Evolutionary conservation across 1,284 basidiomycete species (phyloP).

Genomic region (Cryptococcus hybrid): DNA sequence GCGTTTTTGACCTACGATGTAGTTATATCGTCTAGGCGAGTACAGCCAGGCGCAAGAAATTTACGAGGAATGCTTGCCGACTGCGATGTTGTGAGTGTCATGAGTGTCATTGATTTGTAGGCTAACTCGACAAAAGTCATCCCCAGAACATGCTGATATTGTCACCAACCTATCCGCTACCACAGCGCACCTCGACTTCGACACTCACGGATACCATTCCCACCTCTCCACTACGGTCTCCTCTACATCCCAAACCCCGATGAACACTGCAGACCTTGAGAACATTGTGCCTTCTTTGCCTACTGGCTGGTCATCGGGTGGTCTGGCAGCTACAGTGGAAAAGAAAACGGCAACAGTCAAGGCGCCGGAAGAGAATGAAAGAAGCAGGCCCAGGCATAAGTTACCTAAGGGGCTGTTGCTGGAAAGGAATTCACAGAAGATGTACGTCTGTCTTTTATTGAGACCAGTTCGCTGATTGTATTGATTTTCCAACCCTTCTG

Average conservation of each 20-base stretch:
- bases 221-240: constrained; percentile 25
- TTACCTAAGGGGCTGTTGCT: constrained; percentile 42
- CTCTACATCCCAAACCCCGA: constrained; percentile 1
- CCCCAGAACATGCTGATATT: constrained; percentile 83
- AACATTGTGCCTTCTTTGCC: constrained; percentile 38
- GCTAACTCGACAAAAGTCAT: constrained; percentile 55
- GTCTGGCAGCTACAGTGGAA: constrained; percentile 10
- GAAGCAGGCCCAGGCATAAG: constrained; percentile 31
- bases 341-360: constrained; percentile 17
- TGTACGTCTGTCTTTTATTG: constrained; percentile 28
- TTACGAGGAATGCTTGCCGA: constrained; percentile 74
- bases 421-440: constrained; percentile 42
- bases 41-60: constrained; percentile 69
- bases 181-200: constrained; percentile 75
- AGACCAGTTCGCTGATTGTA: too few relatives aligned
- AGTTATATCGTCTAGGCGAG: constrained; percentile 66
- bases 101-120: background rate
- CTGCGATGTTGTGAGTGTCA: constrained; percentile 60
- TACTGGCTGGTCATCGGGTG: constrained; percentile 36
- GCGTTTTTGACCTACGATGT: background rate
- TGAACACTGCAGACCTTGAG: constrained; percentile 37
- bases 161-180: constrained; percentile 75
- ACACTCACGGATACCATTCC: constrained; percentile 64
- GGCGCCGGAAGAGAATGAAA: constrained; percentile 6
- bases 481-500: background rate